These are phyloP conservation scores for Globisporangium sylvaticum DNA, from an alignment of 352 stramenopile species.

Conservation along the genomic window DNA sequence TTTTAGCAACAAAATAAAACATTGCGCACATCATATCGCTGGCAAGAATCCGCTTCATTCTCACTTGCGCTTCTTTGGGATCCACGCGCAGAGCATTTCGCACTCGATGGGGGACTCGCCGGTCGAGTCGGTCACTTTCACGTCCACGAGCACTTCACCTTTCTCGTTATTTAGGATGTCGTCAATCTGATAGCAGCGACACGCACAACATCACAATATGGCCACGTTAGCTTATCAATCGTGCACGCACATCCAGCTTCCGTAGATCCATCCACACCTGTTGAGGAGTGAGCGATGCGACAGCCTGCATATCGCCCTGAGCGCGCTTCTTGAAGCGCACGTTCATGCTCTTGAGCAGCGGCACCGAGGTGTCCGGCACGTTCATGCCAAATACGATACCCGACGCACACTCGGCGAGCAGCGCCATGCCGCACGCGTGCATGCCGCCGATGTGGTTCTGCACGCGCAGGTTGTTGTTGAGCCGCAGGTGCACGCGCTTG, in stretches of 20 bases:
- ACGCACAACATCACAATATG: too few relatives aligned
- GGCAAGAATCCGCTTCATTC: neutral
- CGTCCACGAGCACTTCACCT: constrained; percentile 64
- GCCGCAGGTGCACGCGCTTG: constrained; percentile 36
- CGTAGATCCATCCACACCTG: constrained; percentile 30
- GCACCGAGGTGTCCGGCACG: constrained; percentile 74
- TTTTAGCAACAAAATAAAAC: too few relatives aligned
- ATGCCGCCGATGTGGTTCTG: constrained; percentile 89
- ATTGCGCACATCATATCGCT: too few relatives aligned
- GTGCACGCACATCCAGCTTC: neutral
- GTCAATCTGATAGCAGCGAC: constrained; percentile 23
- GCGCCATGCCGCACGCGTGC: constrained; percentile 85
- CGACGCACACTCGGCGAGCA: constrained; percentile 77
- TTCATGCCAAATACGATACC: constrained; percentile 87
- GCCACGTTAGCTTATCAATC: neutral
- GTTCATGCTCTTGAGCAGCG: constrained; percentile 82
- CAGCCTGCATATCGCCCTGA: constrained; percentile 67
- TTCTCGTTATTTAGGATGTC: constrained; percentile 68
- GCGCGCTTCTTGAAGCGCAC: constrained; percentile 73
- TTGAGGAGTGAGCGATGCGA: constrained; percentile 63
- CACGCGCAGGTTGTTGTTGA: constrained; percentile 73
- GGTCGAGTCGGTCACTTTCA: constrained; percentile 65
- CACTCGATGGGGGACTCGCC: constrained; percentile 77
- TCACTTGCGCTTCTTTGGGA: constrained; percentile 49
- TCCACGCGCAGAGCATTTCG: constrained; percentile 86